phyloP scores from a whole-genome alignment of 768 basidiomycete genomes.

The Lyophyllum decastes region DNA sequence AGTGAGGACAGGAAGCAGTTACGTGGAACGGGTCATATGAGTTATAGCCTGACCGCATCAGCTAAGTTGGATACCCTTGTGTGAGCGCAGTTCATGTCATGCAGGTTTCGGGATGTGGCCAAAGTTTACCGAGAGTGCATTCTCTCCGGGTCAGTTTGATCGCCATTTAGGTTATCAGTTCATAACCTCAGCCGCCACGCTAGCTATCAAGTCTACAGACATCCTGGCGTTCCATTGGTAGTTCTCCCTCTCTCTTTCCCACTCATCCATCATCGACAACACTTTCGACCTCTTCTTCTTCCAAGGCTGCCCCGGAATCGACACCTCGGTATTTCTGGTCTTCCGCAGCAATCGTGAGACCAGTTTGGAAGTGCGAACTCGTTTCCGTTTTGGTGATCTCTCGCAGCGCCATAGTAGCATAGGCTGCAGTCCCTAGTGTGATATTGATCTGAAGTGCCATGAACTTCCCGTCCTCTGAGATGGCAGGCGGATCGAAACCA shows the following conservation, averaged over 20 bases:
- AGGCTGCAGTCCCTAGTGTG: constrained; percentile 87
- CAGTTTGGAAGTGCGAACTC: constrained; percentile 87
- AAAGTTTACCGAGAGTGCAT: background rate
- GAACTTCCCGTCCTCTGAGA: constrained; percentile 77
- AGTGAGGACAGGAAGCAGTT: background rate
- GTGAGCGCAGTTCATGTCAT: background rate
- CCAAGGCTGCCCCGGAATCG: constrained; percentile 32
- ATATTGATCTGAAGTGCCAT: constrained; percentile 85
- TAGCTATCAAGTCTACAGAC: background rate
- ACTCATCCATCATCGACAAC: constrained; percentile 5
- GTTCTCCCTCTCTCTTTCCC: background rate
- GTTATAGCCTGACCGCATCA: constrained; percentile 1
- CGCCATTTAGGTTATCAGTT: background rate
- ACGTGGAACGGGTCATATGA: background rate
- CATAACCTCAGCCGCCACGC: background rate
- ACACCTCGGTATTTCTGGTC: constrained; percentile 79
- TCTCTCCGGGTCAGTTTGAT: background rate
- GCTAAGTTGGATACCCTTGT: background rate
- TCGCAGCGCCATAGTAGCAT: constrained; percentile 97
- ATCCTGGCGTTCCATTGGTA: background rate
- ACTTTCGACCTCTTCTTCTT: constrained; percentile 28
- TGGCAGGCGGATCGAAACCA: constrained; percentile 70
- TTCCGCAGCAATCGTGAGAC: constrained; percentile 73
- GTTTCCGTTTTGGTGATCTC: constrained; percentile 97
- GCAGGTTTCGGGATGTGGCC: background rate